phyloP scores from a whole-genome alignment of 768 basidiomycete genomes.

The Cystofilobasidium bisporidii region DNA sequence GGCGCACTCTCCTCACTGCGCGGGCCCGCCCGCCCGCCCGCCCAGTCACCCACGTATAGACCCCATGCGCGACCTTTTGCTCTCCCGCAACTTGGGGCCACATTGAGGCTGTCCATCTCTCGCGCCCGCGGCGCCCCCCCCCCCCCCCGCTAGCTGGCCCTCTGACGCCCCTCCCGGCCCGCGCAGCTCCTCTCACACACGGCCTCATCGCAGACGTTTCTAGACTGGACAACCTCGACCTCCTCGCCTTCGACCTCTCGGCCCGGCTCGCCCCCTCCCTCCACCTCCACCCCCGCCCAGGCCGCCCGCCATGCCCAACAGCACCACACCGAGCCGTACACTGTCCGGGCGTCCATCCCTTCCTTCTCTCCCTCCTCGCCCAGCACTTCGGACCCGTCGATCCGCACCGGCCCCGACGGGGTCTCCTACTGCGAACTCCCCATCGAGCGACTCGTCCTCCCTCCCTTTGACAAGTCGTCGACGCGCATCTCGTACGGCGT shows the following conservation, averaged over 20 bases:
- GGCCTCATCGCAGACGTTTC: conserved; percentile 3
- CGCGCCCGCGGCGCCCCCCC: too few species aligned
- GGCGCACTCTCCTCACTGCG: too few species aligned
- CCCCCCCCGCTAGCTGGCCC: too few species aligned
- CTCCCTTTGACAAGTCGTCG: conserved; percentile 54
- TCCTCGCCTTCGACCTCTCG: conserved; percentile 59
- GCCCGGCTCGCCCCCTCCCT: conserved; percentile 21
- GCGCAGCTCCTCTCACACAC: conserved; percentile 1
- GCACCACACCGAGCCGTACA: too few species aligned
- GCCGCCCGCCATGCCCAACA: too few species aligned
- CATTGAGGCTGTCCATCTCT: background rate
- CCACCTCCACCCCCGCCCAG: conserved; percentile 22
- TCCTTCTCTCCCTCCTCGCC: too few species aligned
- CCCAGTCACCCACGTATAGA: too few species aligned
- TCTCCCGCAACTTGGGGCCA: too few species aligned
- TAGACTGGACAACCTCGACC: conserved; percentile 62
- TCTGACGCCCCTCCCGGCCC: conserved; percentile 12
- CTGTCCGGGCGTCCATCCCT: too few species aligned
- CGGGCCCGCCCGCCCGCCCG: too few species aligned
- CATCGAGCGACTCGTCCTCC: conserved; percentile 68
- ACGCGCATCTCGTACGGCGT: conserved; percentile 79
- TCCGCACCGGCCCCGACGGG: conserved; percentile 55
- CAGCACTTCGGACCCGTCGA: too few species aligned
- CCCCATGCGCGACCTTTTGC: too few species aligned
- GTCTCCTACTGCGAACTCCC: conserved; percentile 62